Evolutionary conservation across 106 monocot genomes (phyloP), one percentile per base, ranked within the genome.

Genomic region (Agapanthus africanus): DNA sequence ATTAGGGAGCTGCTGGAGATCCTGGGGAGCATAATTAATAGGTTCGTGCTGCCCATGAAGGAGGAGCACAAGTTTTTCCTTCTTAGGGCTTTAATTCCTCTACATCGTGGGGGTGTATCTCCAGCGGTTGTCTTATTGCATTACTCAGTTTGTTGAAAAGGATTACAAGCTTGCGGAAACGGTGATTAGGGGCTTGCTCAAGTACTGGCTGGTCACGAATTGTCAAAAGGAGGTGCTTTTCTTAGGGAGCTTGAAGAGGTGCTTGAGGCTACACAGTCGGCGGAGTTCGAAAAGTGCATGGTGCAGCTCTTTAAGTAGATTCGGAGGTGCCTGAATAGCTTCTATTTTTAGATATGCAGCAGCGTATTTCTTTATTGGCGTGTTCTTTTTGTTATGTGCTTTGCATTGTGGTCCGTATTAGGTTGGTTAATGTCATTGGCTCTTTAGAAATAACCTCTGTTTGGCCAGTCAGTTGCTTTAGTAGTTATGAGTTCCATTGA

Each of bases 41-140:
- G 83, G 4, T 83, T 83, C 36, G 83, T 78, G 0, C 44, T 83
- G 34, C 83, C 83, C 0, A 83, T 83, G 83, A 83, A 83, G 75
- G 83, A 83, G 75, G 83, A 83, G 71, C 83, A 83, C 71, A 83
- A 83, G 83, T 36, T 83, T 66, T 83, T 83, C 40, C 64, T 83
- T 3, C 68, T 79, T 6, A 70, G 83, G 23, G 83, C 78, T 16
- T 62, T 83, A 18, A 83, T 83, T 4, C 83, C 83, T 10, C 56
- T 83, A 31, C 83, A 83, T n/a, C 6, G 72, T 83, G 44, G 70
- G 71, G 18, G 44, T 67, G 54, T 83, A 79, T 42, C 83, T 78
- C 35, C 83, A 78, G 71, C 83, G 79, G 75, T 70, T 83, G 28
- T 50, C 68, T 0, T 83, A 83, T 54, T 83, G 83, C 35, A 79